Conservation (phyloP, 225 moss, liverwort and hornwort species). For the Pseudisothecium myosuroides region DNA sequence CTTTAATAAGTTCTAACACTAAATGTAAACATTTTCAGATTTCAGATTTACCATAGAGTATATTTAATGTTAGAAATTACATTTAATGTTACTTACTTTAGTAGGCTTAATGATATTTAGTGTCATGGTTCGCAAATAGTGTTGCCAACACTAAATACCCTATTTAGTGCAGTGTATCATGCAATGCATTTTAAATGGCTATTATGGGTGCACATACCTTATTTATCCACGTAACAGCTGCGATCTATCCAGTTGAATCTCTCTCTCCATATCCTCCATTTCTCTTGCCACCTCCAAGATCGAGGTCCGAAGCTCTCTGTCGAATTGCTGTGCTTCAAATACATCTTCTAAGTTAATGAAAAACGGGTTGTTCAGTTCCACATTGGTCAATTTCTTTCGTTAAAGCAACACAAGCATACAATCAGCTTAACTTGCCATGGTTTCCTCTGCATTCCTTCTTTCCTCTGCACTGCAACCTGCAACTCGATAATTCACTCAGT, state of each 20-base stretch:
- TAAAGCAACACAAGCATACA: neutral
- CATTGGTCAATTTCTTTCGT: neutral
- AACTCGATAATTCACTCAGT: neutral
- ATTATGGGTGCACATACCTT: too few species aligned
- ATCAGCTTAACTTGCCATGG: neutral
- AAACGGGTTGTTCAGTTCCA: slow-evolving; percentile 8
- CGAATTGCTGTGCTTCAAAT: slow-evolving; percentile 90
- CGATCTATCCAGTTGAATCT: slow-evolving; percentile 8
- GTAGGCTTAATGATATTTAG: too few species aligned
- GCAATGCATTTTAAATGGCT: too few species aligned
- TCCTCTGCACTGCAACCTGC: slow-evolving; percentile 2
- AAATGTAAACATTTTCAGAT: too few species aligned
- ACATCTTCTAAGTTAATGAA: slow-evolving; percentile 61
- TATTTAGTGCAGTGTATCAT: too few species aligned
- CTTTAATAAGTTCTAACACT: too few species aligned
- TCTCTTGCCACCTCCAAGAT: slow-evolving; percentile 73
- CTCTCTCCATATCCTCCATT: slow-evolving; percentile 73
- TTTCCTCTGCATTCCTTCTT: neutral
- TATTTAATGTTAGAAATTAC: too few species aligned
- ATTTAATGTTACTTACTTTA: too few species aligned
- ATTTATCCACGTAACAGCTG: too few species aligned
- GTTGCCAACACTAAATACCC: too few species aligned
- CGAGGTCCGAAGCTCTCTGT: slow-evolving; percentile 55
- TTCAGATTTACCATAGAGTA: too few species aligned
- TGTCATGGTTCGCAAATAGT: too few species aligned